Conservation (phyloP, 305 asterid species). For the Fraxinus platypoda region DNA sequence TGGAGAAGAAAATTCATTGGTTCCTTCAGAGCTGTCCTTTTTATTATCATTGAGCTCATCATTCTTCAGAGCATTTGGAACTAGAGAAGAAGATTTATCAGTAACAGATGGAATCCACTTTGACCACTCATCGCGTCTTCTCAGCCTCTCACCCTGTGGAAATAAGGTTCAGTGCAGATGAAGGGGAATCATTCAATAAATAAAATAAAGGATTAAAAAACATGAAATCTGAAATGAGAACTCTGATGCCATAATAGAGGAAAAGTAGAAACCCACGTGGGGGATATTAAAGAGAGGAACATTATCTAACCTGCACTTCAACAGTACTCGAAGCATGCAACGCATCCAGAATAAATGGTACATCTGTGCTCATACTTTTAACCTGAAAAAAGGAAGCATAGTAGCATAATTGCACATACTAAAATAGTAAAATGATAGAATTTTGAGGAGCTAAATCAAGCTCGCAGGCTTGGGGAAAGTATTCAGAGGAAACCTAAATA, state of each 20-base stretch:
- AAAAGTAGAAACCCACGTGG: constrained; percentile 3
- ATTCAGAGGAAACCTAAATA: neutral
- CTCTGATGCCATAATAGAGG: constrained; percentile 1
- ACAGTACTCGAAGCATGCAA: constrained; percentile 70
- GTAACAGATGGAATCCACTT: constrained; percentile 54
- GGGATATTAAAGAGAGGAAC: constrained; percentile 13
- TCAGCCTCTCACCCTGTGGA: constrained; percentile 46
- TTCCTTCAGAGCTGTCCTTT: constrained; percentile 28
- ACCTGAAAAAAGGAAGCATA: constrained; percentile 50
- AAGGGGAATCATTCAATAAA: constrained; percentile 19
- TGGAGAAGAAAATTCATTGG: constrained; percentile 22
- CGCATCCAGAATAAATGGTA: constrained; percentile 70
- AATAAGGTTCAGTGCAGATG: constrained; percentile 16
- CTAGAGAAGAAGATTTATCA: constrained; percentile 32
- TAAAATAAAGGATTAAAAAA: constrained; percentile 1
- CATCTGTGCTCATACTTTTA: constrained; percentile 61
- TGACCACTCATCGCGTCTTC: constrained; percentile 80
- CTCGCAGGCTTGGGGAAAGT: constrained; percentile 6
- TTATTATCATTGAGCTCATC: constrained; percentile 32
- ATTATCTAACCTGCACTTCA: constrained; percentile 72
- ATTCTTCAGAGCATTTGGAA: constrained; percentile 28
- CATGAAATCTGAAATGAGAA: neutral
- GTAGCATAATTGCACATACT: neutral
- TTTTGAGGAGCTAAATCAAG: constrained; percentile 19
- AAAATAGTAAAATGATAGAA: neutral